phyloP scores from a whole-genome alignment of 2,329 filamentous ascomycete species.

The Cercospora sesami region DNA sequence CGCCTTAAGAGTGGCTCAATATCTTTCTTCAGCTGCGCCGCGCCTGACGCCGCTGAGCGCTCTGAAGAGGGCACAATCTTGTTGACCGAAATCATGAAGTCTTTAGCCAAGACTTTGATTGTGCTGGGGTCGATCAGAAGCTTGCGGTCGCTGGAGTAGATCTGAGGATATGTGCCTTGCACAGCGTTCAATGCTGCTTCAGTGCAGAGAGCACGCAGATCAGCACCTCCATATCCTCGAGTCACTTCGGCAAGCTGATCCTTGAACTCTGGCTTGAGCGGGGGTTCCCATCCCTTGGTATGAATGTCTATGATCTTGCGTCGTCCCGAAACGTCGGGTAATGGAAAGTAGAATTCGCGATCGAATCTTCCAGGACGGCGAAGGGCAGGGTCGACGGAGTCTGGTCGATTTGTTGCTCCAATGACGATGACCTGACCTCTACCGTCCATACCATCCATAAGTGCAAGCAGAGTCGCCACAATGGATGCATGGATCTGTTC shows the following conservation, averaged over 20 bases:
- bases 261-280: slow-evolving; percentile 75
- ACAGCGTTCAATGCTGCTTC: slow-evolving; percentile 95
- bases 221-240: slow-evolving; percentile 95
- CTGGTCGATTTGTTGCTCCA: slow-evolving; percentile 94
- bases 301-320: slow-evolving; percentile 92
- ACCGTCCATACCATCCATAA: slow-evolving; percentile 99
- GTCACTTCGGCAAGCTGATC: slow-evolving; percentile 80
- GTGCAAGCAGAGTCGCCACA: slow-evolving; percentile 84
- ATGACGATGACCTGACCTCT: slow-evolving; percentile 97
- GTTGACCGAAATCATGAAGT: slow-evolving; percentile 96
- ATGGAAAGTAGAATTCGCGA: slow-evolving; percentile 94
- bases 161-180: slow-evolving; percentile 92
- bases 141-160: slow-evolving; percentile 88
- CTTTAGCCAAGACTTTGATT: slow-evolving; percentile 84
- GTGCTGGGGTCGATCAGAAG: slow-evolving; percentile 80
- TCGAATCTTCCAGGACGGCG: slow-evolving; percentile 93
- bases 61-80: slow-evolving; percentile 96
- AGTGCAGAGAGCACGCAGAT: slow-evolving; percentile 89
- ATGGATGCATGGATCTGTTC: slow-evolving; percentile 99
- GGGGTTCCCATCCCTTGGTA: slow-evolving; percentile 85
- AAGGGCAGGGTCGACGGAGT: slow-evolving; percentile 94
- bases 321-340: slow-evolving; percentile 78
- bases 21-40: slow-evolving; percentile 73
- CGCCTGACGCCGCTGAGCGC: slow-evolving; percentile 79
- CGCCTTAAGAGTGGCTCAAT: slow-evolving; percentile 78